phyloP scores from a whole-genome alignment of 108 stramenopile species.

The Cyclostephanos invisitatus region DNA sequence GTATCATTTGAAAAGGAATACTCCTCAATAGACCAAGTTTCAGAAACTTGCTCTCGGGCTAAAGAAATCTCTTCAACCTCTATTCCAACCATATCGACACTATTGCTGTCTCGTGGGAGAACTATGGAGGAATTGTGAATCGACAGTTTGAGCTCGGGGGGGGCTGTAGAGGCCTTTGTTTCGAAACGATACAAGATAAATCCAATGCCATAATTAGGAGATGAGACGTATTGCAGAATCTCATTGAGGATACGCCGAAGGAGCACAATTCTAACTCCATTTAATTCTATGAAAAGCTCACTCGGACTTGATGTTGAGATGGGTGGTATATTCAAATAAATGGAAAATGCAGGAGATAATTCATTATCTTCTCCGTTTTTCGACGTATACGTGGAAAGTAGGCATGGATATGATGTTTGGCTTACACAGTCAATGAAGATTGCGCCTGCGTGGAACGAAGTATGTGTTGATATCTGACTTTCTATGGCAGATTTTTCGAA shows the following conservation, averaged over 20 bases:
- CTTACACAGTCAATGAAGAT: constrained; percentile 31
- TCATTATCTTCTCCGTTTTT: constrained; percentile 22
- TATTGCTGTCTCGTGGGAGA: constrained; percentile 61
- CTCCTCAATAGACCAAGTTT: constrained; percentile 38
- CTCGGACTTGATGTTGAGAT: constrained; percentile 6
- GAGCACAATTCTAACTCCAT: constrained; percentile 56
- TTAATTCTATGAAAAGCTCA: constrained; percentile 39
- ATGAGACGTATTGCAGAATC: constrained; percentile 65
- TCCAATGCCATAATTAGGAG: constrained; percentile 65
- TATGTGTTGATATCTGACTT: not conserved
- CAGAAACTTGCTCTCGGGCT: constrained; percentile 23
- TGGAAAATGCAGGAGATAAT: constrained; percentile 22
- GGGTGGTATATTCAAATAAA: constrained; percentile 29
- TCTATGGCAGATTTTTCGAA: constrained; percentile 8
- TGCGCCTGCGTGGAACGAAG: constrained; percentile 19
- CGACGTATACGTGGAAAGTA: constrained; percentile 40
- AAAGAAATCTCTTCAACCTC: constrained; percentile 53
- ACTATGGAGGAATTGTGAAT: constrained; percentile 58
- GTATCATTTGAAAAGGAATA: constrained; percentile 22
- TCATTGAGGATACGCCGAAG: constrained; percentile 65
- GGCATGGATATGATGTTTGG: constrained; percentile 46
- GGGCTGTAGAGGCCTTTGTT: constrained; percentile 40
- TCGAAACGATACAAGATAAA: constrained; percentile 24
- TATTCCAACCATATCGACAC: constrained; percentile 64
- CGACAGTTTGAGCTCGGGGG: constrained; percentile 33